These are phyloP conservation scores for Xylaria longipes DNA, from an alignment of 495 filamentous ascomycete genomes.

Conservation along the genomic window DNA sequence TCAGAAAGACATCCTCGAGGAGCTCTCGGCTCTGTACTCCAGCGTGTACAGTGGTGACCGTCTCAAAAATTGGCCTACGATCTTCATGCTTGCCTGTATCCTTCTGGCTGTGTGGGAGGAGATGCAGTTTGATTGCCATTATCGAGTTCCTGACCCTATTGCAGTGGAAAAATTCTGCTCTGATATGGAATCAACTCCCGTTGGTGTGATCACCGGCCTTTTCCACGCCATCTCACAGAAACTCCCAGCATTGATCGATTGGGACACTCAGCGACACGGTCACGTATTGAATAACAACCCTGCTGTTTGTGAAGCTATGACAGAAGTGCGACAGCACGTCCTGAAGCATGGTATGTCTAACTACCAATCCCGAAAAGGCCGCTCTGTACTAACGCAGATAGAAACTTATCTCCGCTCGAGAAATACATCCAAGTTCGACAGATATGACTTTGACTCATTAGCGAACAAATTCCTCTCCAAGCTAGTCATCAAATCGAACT, in stretches of 20 bases:
- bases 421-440: slow-evolving; percentile 74
- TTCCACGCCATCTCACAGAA: slow-evolving; percentile 97
- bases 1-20: slow-evolving; percentile 91
- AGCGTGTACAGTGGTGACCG: slow-evolving; percentile 93
- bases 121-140: slow-evolving; percentile 96
- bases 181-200: slow-evolving; percentile 93
- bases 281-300: slow-evolving; percentile 84
- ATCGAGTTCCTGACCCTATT: slow-evolving; percentile 80
- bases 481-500: slow-evolving; percentile 92
- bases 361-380: neutral
- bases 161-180: slow-evolving; percentile 90
- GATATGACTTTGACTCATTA: slow-evolving; percentile 87
- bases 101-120: slow-evolving; percentile 93
- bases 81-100: slow-evolving; percentile 92
- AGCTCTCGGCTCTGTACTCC: slow-evolving; percentile 86
- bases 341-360: slow-evolving; percentile 74
- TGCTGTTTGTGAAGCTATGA: slow-evolving; percentile 92
- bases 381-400: slow-evolving; percentile 37
- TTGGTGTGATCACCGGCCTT: slow-evolving; percentile 90
- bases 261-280: slow-evolving; percentile 88
- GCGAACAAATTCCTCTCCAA: slow-evolving; percentile 95
- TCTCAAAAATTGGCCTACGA: slow-evolving; percentile 96
- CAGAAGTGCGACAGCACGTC: slow-evolving; percentile 87
- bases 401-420: slow-evolving; percentile 64
- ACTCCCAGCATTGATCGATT: slow-evolving; percentile 85